A percentile compares a stretch with the other conserved stretches of the same genome.
These are phyloP conservation scores for Handroanthus guayacan DNA, from an alignment of 257 asterid genomes.

Conservation along the genomic window DNA sequence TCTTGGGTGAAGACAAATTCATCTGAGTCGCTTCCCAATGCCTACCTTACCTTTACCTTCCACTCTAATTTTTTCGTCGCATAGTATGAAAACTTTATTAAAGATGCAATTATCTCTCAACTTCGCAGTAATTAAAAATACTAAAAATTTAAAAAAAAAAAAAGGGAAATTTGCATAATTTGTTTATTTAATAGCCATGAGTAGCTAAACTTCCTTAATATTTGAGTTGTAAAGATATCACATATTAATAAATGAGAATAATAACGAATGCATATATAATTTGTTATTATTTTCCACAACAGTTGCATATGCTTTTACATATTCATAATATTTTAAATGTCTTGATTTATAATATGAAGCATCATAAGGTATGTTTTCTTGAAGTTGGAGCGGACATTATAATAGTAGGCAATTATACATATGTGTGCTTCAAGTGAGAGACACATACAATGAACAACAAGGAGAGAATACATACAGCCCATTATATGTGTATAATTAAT, in stretches of 20 bases:
- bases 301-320: no score
- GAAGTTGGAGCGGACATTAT: constrained; percentile 30
- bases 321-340: no score
- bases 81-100: constrained; percentile 38
- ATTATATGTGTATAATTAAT: neutral
- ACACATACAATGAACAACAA: constrained; percentile 32
- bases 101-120: neutral
- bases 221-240: no score
- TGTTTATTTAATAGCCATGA: no score
- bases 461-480: no score
- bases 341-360: neutral
- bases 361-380: constrained; percentile 29
- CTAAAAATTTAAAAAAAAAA: no score
- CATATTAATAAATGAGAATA: no score
- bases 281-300: no score
- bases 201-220: no score
- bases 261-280: no score
- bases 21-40: constrained; percentile 8
- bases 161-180: no score
- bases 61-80: constrained; percentile 24
- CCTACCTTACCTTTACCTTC: constrained; percentile 15
- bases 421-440: neutral
- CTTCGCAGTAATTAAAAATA: no score
- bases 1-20: neutral
- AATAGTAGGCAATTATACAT: constrained; percentile 17